Conservation (phyloP, 164 flowering plant genomes). For the Houttuynia cordata region DNA sequence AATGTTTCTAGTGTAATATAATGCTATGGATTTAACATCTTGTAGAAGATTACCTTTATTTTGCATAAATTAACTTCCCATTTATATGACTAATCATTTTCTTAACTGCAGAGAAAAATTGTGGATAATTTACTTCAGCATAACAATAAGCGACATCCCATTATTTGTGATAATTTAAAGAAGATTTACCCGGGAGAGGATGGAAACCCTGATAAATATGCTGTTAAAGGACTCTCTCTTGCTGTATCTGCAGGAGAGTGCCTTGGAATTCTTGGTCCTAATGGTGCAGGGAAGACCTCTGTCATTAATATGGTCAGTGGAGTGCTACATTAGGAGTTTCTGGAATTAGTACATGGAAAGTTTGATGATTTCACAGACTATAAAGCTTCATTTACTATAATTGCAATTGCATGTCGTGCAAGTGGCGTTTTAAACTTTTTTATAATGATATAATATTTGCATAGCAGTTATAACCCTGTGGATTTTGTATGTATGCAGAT, state of each 20-base stretch:
- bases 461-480: not conserved
- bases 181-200: conserved; percentile 86
- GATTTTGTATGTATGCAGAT: conserved; percentile 31
- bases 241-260: conserved; percentile 85
- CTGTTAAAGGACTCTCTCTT: conserved; percentile 86
- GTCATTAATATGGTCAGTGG: conserved; percentile 81
- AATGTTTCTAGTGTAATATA: too few species aligned
- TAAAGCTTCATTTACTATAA: not conserved
- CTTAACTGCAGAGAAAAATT: conserved; percentile 61
- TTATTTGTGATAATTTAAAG: conserved; percentile 59
- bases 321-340: not conserved
- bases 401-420: too few species aligned
- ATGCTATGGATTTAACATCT: too few species aligned
- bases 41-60: not conserved
- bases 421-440: not conserved
- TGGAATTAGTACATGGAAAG: too few species aligned
- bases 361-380: not conserved
- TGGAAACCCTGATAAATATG: conserved; percentile 84
- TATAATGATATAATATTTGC: not conserved
- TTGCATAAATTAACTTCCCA: too few species aligned
- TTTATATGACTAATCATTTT: too few species aligned
- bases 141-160: conserved; percentile 39
- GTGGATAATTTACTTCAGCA: conserved; percentile 65
- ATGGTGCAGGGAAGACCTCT: conserved; percentile 97
- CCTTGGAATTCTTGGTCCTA: conserved; percentile 98